Evolutionary conservation across 495 filamentous ascomycete genomes (phyloP).

Genomic region (Penicillium bialowiezense): DNA sequence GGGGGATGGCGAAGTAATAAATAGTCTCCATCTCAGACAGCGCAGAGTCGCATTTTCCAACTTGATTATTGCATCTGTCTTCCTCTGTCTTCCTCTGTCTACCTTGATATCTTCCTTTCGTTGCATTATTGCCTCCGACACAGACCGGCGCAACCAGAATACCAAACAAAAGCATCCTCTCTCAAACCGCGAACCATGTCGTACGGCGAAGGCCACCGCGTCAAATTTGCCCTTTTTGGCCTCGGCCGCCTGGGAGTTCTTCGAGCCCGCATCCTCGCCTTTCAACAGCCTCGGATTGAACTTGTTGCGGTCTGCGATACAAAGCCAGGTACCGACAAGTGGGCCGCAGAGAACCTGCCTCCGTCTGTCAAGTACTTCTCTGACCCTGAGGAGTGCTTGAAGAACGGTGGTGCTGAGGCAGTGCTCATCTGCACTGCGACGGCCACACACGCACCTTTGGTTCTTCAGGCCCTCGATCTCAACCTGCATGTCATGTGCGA

Average conservation of each 20-base stretch:
- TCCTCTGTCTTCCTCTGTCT: too few relatives aligned
- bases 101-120: conserved; percentile 16
- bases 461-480: conserved; percentile 16
- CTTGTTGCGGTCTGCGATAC: conserved; percentile 18
- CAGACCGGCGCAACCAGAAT: background rate
- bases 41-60: background rate
- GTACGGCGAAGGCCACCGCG: conserved; percentile 4
- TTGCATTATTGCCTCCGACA: background rate
- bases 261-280: conserved; percentile 15
- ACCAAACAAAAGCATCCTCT: background rate
- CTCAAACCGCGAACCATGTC: conserved; percentile 8
- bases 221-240: conserved; percentile 15
- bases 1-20: background rate
- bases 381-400: conserved; percentile 15
- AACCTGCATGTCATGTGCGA: conserved; percentile 19
- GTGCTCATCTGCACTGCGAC: conserved; percentile 18
- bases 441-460: conserved; percentile 15
- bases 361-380: conserved; percentile 13
- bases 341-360: conserved; percentile 15
- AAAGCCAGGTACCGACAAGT: conserved; percentile 14
- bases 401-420: conserved; percentile 12
- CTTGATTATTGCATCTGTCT: background rate
- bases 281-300: conserved; percentile 18
- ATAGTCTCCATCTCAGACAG: background rate
- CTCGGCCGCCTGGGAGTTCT: conserved; percentile 15